Conservation (phyloP, 2,329 filamentous ascomycete genomes). For the Zelopaecilomyces penicillatus region DNA sequence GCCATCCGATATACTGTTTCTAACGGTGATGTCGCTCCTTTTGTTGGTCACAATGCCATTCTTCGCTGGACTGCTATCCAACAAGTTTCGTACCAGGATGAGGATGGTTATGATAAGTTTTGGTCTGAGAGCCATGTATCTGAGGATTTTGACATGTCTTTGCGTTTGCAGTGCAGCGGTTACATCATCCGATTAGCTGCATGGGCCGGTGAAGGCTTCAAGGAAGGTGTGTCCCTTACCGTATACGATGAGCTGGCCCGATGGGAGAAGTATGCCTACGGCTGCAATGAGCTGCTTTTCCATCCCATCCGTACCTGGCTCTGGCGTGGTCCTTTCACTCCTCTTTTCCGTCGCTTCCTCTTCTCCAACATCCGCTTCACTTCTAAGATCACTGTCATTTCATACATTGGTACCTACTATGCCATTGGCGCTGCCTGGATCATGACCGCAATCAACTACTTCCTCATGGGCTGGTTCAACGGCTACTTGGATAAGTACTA, state of each 20-base stretch:
- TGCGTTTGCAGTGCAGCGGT: slow-evolving; percentile 62
- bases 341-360: slow-evolving; percentile 67
- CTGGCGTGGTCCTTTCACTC: slow-evolving; percentile 67
- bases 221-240: slow-evolving; percentile 75
- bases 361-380: slow-evolving; percentile 65
- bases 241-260: slow-evolving; percentile 78
- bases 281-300: slow-evolving; percentile 76
- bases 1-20: slow-evolving; percentile 71
- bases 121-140: slow-evolving; percentile 76
- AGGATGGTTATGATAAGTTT: slow-evolving; percentile 68
- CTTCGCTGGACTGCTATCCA: slow-evolving; percentile 70
- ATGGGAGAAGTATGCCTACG: slow-evolving; percentile 83
- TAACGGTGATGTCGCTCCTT: slow-evolving; percentile 68
- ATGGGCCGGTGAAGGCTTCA: slow-evolving; percentile 69
- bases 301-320: slow-evolving; percentile 68
- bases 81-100: slow-evolving; percentile 60
- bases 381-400: slow-evolving; percentile 67
- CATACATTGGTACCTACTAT: slow-evolving; percentile 75
- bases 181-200: slow-evolving; percentile 66
- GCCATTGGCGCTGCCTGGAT: slow-evolving; percentile 70
- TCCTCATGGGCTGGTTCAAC: slow-evolving; percentile 68
- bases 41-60: slow-evolving; percentile 73
- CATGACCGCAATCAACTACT: slow-evolving; percentile 66
- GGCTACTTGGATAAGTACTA: slow-evolving; percentile 75
- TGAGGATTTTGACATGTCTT: slow-evolving; percentile 76